These are phyloP conservation scores for Penicillium paradoxum DNA, from an alignment of 495 filamentous ascomycete genomes.

Conservation along the genomic window DNA sequence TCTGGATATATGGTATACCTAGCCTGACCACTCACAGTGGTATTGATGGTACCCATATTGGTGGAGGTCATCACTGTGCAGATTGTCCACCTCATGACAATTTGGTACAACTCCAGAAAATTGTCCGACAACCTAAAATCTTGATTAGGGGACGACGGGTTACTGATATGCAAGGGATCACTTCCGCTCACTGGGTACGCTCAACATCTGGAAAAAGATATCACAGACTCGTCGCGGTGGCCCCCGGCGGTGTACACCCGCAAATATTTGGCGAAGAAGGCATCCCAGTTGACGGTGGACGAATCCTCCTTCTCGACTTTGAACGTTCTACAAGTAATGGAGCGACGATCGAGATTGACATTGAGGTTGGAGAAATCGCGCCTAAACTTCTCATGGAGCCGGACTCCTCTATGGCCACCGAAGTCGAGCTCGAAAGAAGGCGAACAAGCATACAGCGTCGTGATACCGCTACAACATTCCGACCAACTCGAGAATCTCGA, in stretches of 20 bases:
- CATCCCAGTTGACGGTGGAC: constrained; percentile 76
- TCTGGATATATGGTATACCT: constrained; percentile 80
- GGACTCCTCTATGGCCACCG: constrained; percentile 69
- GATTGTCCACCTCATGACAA: constrained; percentile 23
- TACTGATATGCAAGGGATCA: constrained; percentile 40
- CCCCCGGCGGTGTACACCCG: constrained; percentile 64
- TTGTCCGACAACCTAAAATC: constrained; percentile 31
- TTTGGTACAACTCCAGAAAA: constrained; percentile 28
- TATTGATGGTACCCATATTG: constrained; percentile 7
- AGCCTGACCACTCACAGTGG: constrained; percentile 26
- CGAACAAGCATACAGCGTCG: constrained; percentile 51
- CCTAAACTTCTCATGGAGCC: constrained; percentile 70
- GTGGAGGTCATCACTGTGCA: constrained; percentile 17
- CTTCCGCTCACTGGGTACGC: constrained; percentile 40
- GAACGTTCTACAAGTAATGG: constrained; percentile 56
- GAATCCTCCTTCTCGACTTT: constrained; percentile 75
- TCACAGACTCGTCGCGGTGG: constrained; percentile 63
- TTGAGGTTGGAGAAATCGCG: constrained; percentile 69
- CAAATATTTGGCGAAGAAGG: constrained; percentile 64
- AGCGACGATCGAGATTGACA: constrained; percentile 48
- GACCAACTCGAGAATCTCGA: constrained; percentile 1
- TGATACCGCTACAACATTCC: constrained; percentile 18
- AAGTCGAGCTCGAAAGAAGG: constrained; percentile 75
- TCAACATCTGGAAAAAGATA: not conserved
- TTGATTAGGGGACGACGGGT: constrained; percentile 36